phyloP scores from a whole-genome alignment of 345 rosid species.

The Bruguiera sexangula region DNA sequence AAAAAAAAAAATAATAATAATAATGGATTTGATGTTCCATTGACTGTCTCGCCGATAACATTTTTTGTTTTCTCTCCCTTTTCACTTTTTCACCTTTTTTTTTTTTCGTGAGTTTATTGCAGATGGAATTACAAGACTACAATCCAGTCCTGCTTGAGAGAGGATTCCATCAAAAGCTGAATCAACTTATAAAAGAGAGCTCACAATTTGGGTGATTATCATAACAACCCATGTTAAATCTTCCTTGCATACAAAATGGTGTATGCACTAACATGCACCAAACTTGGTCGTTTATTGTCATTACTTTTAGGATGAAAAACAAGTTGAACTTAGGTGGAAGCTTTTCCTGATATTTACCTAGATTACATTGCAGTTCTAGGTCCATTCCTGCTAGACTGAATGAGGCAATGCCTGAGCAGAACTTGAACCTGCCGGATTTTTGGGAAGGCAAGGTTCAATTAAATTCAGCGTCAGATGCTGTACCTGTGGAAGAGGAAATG shows the following conservation, averaged over 20 bases:
- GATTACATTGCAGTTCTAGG: slow-evolving; percentile 31
- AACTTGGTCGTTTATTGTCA: neutral
- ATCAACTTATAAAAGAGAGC: slow-evolving; percentile 65
- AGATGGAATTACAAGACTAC: slow-evolving; percentile 72
- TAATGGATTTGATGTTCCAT: too few relatives aligned
- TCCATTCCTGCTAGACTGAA: slow-evolving; percentile 33
- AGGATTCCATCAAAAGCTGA: slow-evolving; percentile 81
- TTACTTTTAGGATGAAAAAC: slow-evolving; percentile 7
- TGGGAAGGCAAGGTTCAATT: slow-evolving; percentile 22
- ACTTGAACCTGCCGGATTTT: slow-evolving; percentile 27
- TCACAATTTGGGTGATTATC: slow-evolving; percentile 62
- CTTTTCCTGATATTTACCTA: slow-evolving; percentile 16
- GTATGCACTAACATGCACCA: neutral
- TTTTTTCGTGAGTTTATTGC: slow-evolving; percentile 6
- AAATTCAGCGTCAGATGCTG: slow-evolving; percentile 16
- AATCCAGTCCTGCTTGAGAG: slow-evolving; percentile 69
- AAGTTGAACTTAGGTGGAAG: neutral
- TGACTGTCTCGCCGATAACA: too few relatives aligned
- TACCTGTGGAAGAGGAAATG: slow-evolving; percentile 29
- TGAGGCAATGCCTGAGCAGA: slow-evolving; percentile 33
- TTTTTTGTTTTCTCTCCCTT: neutral
- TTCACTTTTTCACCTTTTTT: neutral
- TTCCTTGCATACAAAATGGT: slow-evolving; percentile 2
- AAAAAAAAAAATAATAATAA: too few relatives aligned
- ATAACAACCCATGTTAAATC: slow-evolving; percentile 13